Conservation (phyloP, 495 filamentous ascomycete genomes). For the Entonaema liquescens region DNA sequence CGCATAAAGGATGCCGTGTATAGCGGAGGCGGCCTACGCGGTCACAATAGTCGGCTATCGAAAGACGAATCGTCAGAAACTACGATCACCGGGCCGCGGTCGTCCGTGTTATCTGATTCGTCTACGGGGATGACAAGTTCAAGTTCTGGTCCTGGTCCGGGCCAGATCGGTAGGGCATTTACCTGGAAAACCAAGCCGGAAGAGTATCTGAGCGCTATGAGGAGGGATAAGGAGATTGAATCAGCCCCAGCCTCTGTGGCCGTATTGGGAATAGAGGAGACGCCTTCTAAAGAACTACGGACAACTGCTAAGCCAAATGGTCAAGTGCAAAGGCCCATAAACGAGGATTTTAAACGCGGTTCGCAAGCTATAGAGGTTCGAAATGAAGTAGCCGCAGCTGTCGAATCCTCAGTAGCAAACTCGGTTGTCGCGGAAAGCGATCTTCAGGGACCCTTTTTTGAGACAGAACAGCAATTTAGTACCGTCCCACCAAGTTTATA, state of each 20-base stretch:
- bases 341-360: conserved; percentile 33
- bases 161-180: conserved; percentile 54
- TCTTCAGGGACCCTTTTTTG: conserved; percentile 50
- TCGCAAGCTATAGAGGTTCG: conserved; percentile 28
- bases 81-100: conserved; percentile 48
- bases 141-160: conserved; percentile 24
- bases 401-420: conserved; percentile 50
- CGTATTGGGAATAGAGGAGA: conserved; percentile 21
- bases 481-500: conserved; percentile 45
- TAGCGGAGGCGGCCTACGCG: conserved; percentile 59
- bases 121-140: conserved; percentile 37
- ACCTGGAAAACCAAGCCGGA: conserved; percentile 65
- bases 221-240: conserved; percentile 44
- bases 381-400: conserved; percentile 31
- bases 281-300: conserved; percentile 22
- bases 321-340: conserved; percentile 19
- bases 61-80: conserved; percentile 53
- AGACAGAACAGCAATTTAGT: conserved; percentile 46
- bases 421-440: conserved; percentile 58
- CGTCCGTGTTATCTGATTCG: conserved; percentile 50
- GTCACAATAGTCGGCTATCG: conserved; percentile 59
- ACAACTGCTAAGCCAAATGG: conserved; percentile 17
- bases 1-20: conserved; percentile 83
- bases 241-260: conserved; percentile 33
- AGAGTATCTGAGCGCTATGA: conserved; percentile 57